A percentile compares a stretch with the other conserved stretches of the same genome.
Conservation (phyloP, 176 grass and related monocot species). For the Saccharum officinarum region DNA sequence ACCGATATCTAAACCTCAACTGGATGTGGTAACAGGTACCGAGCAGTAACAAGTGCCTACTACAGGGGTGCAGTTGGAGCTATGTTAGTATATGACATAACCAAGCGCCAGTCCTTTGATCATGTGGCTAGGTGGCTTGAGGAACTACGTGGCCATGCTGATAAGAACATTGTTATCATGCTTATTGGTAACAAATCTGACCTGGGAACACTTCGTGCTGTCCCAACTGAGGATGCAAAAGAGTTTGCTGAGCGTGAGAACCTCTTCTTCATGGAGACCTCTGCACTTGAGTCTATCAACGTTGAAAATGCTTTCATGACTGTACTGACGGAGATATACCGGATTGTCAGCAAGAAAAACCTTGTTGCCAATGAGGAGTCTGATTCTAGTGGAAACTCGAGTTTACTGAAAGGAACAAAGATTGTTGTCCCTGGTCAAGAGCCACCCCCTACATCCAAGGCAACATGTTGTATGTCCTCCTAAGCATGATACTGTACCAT, state of each 20-base stretch:
- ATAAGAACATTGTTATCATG: slow-evolving; percentile 68
- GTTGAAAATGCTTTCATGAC: slow-evolving; percentile 51
- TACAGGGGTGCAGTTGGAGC: slow-evolving; percentile 67
- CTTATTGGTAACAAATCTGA: slow-evolving; percentile 69
- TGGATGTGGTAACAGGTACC: slow-evolving; percentile 52
- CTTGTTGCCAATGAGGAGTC: slow-evolving; percentile 52
- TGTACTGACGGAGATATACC: slow-evolving; percentile 50
- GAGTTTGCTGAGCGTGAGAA: slow-evolving; percentile 60
- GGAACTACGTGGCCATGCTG: slow-evolving; percentile 53
- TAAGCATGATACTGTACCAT: slow-evolving; percentile 21
- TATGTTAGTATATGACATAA: slow-evolving; percentile 72
- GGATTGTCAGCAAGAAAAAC: slow-evolving; percentile 53
- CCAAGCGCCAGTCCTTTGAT: slow-evolving; percentile 65
- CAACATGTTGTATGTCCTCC: slow-evolving; percentile 56
- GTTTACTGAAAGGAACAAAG: slow-evolving; percentile 59
- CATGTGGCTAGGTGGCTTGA: slow-evolving; percentile 55
- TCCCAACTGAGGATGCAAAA: slow-evolving; percentile 55
- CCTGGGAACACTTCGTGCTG: slow-evolving; percentile 52
- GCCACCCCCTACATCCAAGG: slow-evolving; percentile 29
- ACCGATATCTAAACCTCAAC: not conserved
- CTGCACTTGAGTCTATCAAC: slow-evolving; percentile 57
- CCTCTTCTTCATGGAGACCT: slow-evolving; percentile 75
- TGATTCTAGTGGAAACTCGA: slow-evolving; percentile 43
- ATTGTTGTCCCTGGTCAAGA: slow-evolving; percentile 53
- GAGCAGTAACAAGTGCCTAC: slow-evolving; percentile 68